phyloP scores from a whole-genome alignment of 495 filamentous ascomycete genomes.

The Penicillium subrubescens region DNA sequence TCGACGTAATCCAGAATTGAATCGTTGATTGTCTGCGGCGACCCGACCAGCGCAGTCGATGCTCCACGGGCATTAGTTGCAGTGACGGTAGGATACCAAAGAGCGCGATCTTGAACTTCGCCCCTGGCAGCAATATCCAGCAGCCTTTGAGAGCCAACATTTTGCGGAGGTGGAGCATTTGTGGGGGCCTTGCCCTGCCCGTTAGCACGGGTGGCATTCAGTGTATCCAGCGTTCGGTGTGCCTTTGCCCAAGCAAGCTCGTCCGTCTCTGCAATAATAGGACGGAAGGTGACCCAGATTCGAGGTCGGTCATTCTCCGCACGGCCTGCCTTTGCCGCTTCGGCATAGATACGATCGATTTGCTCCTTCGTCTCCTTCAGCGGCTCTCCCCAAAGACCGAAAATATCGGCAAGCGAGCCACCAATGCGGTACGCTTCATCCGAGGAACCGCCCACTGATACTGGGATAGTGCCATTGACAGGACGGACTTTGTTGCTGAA shows the following conservation, averaged over 20 bases:
- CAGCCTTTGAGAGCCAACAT: constrained; percentile 55
- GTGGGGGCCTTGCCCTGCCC: constrained; percentile 33
- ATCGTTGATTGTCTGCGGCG: constrained; percentile 47
- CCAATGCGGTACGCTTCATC: constrained; percentile 56
- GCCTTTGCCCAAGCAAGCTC: constrained; percentile 58
- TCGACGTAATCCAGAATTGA: constrained; percentile 57
- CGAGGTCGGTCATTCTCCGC: constrained; percentile 42
- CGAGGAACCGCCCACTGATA: constrained; percentile 56
- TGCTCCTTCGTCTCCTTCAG: constrained; percentile 58
- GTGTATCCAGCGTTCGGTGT: constrained; percentile 46
- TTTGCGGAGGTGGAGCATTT: constrained; percentile 45
- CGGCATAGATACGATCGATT: constrained; percentile 55
- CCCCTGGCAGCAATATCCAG: constrained; percentile 54
- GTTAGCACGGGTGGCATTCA: constrained; percentile 35
- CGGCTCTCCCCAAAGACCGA: constrained; percentile 59
- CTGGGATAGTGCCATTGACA: constrained; percentile 48
- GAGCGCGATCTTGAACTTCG: constrained; percentile 55
- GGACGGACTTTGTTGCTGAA: constrained; percentile 54
- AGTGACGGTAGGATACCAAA: constrained; percentile 59
- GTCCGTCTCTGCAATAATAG: constrained; percentile 56
- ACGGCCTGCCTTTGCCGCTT: constrained; percentile 46
- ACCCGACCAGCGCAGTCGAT: constrained; percentile 57
- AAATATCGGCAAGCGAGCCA: constrained; percentile 54
- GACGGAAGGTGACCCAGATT: constrained; percentile 60
- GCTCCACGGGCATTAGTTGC: constrained; percentile 56